A percentile compares a stretch with the other conserved stretches of the same genome.
Evolutionary conservation across 2,329 filamentous ascomycete species (phyloP).

Genomic region (Ophiosphaerella herpotricha): DNA sequence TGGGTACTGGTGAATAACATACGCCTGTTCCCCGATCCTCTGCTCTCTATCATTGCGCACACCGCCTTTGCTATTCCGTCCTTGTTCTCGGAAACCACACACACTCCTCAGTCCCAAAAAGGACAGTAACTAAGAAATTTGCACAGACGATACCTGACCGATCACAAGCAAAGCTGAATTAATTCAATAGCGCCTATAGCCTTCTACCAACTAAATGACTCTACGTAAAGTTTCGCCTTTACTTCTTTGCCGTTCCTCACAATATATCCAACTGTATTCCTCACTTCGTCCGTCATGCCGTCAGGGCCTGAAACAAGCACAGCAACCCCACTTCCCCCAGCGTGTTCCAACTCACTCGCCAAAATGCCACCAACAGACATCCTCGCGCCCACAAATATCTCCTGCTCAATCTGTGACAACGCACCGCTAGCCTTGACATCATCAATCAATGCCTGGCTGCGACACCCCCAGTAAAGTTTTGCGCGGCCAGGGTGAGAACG

Average conservation of each 20-base stretch:
- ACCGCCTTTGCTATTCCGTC: too few relatives aligned
- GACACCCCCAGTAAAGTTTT: constrained; percentile 11
- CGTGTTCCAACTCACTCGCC: constrained; percentile 3
- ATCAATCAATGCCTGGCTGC: constrained; percentile 6
- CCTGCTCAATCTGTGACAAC: constrained; percentile 4
- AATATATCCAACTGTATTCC: constrained; percentile 5
- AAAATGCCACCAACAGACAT: constrained; percentile 6
- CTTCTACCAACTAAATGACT: constrained; percentile 13
- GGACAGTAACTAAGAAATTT: too few relatives aligned
- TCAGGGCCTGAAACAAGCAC: constrained; percentile 11
- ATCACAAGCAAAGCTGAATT: too few relatives aligned
- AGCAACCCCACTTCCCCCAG: background rate
- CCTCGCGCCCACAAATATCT: constrained; percentile 6
- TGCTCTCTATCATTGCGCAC: too few relatives aligned
- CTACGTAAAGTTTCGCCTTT: constrained; percentile 6
- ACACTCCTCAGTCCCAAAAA: too few relatives aligned
- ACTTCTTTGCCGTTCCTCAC: constrained; percentile 3
- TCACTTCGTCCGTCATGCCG: constrained; percentile 10
- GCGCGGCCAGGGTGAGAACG: constrained; percentile 7
- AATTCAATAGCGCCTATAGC: too few relatives aligned
- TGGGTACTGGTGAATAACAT: too few relatives aligned
- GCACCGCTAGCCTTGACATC: constrained; percentile 1
- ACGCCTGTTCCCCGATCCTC: too few relatives aligned
- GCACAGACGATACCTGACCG: too few relatives aligned
- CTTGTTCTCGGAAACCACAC: too few relatives aligned